Conservation (phyloP, 1,284 basidiomycete genomes). For the Amylostereum chailletii region DNA sequence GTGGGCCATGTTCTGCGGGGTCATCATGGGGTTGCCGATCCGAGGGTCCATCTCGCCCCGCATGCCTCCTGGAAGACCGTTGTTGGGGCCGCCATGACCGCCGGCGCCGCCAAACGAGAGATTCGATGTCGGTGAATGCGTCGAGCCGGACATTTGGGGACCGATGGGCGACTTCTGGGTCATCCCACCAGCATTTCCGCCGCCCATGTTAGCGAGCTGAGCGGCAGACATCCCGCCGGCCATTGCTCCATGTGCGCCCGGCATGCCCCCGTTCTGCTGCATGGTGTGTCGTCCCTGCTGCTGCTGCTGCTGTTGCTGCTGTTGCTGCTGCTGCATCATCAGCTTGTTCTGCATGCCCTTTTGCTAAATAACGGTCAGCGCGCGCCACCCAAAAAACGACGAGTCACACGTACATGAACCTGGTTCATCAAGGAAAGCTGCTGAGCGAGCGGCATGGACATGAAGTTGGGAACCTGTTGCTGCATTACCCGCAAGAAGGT, state of each 20-base stretch:
- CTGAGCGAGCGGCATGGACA: constrained; percentile 35
- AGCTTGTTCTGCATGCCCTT: constrained; percentile 6
- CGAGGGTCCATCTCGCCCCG: background rate
- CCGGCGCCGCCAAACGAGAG: background rate
- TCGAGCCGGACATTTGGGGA: background rate
- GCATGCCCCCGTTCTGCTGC: background rate
- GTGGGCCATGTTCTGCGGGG: constrained; percentile 2
- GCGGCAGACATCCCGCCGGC: too few relatives aligned
- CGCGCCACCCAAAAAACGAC: background rate
- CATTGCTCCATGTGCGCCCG: background rate
- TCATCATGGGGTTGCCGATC: constrained; percentile 1
- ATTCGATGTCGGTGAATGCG: background rate
- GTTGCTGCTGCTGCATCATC: constrained; percentile 3
- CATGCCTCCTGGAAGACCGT: background rate
- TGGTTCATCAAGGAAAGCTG: constrained; percentile 52
- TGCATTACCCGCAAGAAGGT: constrained; percentile 49
- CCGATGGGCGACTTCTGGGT: background rate
- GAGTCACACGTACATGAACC: constrained; percentile 36
- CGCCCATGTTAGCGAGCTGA: background rate
- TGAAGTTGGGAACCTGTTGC: constrained; percentile 44
- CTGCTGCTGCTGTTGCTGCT: constrained; percentile 10
- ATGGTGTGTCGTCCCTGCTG: constrained; percentile 7
- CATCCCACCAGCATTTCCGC: too few relatives aligned
- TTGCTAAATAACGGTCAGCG: background rate
- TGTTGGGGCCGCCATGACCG: background rate